phyloP scores from a whole-genome alignment of 805 yeast genomes.

The Helenozyma rhizophorensis region DNA sequence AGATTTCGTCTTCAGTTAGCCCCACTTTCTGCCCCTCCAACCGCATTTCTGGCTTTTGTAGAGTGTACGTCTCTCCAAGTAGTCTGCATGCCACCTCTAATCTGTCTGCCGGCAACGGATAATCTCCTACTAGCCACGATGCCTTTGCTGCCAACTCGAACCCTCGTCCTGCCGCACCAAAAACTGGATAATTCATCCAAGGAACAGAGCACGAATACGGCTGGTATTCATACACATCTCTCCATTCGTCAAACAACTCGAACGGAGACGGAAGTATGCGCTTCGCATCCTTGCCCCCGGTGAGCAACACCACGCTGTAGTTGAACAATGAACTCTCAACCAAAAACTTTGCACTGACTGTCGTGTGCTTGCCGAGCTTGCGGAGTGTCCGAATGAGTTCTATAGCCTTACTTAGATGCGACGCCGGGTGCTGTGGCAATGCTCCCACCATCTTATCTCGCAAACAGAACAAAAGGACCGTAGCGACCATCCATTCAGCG shows the following conservation, averaged over 20 bases:
- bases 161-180: constrained; percentile 34
- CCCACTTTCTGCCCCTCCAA: not conserved
- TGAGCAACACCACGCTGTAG: constrained; percentile 35
- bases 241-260: constrained; percentile 16
- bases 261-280: constrained; percentile 40
- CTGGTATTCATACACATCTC: constrained; percentile 1
- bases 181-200: constrained; percentile 43
- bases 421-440: constrained; percentile 1
- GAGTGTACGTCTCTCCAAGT: constrained; percentile 2
- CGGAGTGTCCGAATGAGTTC: constrained; percentile 1
- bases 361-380: constrained; percentile 1
- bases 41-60: constrained; percentile 3
- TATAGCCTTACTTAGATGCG: constrained; percentile 4
- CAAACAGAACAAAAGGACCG: constrained; percentile 4
- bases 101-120: constrained; percentile 4
- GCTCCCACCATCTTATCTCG: constrained; percentile 5
- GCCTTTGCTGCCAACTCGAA: constrained; percentile 36
- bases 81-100: constrained; percentile 3
- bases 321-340: constrained; percentile 43
- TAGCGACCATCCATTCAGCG: constrained; percentile 8
- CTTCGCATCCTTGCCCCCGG: constrained; percentile 25
- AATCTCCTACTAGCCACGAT: constrained; percentile 28
- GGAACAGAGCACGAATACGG: constrained; percentile 27
- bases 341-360: too few relatives aligned
- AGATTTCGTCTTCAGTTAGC: too few relatives aligned